These are phyloP conservation scores for Ophiocytium majus DNA, from an alignment of 352 stramenopile genomes.

Conservation along the genomic window DNA sequence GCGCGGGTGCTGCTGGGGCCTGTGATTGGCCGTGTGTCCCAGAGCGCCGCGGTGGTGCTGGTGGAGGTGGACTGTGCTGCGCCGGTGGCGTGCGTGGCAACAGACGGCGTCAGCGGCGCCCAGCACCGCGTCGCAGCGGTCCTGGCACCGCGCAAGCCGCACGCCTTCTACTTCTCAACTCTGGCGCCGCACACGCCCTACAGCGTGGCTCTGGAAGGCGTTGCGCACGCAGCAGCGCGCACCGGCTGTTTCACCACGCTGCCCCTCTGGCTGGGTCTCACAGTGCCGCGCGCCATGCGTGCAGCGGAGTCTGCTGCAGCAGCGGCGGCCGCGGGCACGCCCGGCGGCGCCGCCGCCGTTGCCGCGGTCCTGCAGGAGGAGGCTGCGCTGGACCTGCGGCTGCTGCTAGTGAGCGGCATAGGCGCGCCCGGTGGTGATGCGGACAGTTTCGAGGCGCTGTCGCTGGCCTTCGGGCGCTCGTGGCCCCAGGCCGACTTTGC, in stretches of 20 bases:
- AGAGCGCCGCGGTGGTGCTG: slow-evolving; percentile 35
- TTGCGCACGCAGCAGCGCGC: slow-evolving; percentile 31
- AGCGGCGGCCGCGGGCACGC: slow-evolving; percentile 2
- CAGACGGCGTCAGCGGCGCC: slow-evolving; percentile 26
- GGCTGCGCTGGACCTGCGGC: background rate
- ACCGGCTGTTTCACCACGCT: slow-evolving; percentile 44
- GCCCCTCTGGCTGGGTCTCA: slow-evolving; percentile 2
- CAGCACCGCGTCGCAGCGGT: slow-evolving; percentile 14
- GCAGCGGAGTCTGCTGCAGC: background rate
- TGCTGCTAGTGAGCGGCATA: background rate
- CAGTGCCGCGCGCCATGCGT: background rate
- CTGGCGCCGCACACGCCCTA: slow-evolving; percentile 29
- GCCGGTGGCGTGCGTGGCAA: slow-evolving; percentile 34
- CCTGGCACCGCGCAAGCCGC: slow-evolving; percentile 18
- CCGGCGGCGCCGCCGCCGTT: background rate
- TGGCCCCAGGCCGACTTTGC: slow-evolving; percentile 44
- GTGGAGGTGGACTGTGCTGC: slow-evolving; percentile 33
- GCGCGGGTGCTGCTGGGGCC: slow-evolving; percentile 38
- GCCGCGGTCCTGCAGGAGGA: background rate
- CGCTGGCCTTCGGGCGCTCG: slow-evolving; percentile 30
- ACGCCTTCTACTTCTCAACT: slow-evolving; percentile 44
- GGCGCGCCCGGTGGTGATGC: background rate
- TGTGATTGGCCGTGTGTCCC: slow-evolving; percentile 41
- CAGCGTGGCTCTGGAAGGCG: slow-evolving; percentile 34
- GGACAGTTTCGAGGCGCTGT: slow-evolving; percentile 20